These are phyloP conservation scores for Hanseniaspora lachancei DNA, from an alignment of 805 yeast genomes.

Conservation along the genomic window DNA sequence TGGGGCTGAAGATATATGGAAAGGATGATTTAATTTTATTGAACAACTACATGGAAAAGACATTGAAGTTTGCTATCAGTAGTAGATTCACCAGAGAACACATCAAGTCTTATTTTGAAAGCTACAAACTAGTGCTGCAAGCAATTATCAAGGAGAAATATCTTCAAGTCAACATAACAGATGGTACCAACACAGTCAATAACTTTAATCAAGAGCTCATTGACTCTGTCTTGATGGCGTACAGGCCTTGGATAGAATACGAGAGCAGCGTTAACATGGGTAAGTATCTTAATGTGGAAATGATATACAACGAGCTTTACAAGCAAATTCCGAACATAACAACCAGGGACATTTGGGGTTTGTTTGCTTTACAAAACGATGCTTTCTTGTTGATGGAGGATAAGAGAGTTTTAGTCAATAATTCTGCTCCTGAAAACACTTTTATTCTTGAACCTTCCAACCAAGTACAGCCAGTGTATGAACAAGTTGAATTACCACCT, in stretches of 20 bases:
- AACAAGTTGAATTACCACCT: constrained; percentile 4
- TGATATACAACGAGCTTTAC: constrained; percentile 1
- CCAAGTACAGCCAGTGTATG: background rate
- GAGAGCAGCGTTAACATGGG: constrained; percentile 9
- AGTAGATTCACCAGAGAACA: constrained; percentile 7
- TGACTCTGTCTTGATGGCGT: background rate
- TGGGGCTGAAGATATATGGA: constrained; percentile 7
- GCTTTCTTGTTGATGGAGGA: background rate
- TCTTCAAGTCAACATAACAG: background rate
- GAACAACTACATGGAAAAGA: background rate
- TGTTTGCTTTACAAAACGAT: constrained; percentile 1
- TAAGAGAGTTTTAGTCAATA: background rate
- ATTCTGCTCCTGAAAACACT: background rate
- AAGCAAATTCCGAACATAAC: constrained; percentile 1
- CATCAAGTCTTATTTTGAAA: constrained; percentile 7
- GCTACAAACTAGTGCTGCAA: background rate
- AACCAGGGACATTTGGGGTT: constrained; percentile 1
- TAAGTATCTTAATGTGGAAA: constrained; percentile 9
- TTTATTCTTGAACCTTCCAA: background rate
- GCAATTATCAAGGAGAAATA: background rate
- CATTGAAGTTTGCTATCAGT: background rate
- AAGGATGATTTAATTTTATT: background rate
- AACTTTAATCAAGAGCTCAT: background rate
- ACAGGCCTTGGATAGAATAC: constrained; percentile 1
- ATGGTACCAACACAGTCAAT: background rate